phyloP scores from a whole-genome alignment of 495 filamentous ascomycete genomes.

The Pyronema omphalodes region DNA sequence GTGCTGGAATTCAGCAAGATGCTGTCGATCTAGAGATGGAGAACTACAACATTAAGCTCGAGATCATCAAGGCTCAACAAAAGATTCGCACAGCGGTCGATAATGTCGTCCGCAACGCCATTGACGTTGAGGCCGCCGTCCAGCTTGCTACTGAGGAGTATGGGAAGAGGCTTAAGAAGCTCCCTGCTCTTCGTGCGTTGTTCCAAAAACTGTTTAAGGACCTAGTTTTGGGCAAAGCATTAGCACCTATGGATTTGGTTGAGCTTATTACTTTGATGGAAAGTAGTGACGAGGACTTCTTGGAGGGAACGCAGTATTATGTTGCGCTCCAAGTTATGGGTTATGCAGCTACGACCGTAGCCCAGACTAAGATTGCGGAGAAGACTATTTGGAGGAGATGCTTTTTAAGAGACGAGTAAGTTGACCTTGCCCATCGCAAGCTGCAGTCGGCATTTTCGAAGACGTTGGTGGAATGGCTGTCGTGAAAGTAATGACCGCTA shows the following conservation, averaged over 20 bases:
- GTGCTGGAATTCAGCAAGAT: constrained; percentile 22
- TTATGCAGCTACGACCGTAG: constrained; percentile 34
- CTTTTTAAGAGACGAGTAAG: constrained; percentile 63
- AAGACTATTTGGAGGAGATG: constrained; percentile 72
- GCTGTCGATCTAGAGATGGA: constrained; percentile 24
- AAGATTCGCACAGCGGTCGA: constrained; percentile 38
- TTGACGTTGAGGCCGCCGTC: constrained; percentile 59
- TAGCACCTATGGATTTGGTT: constrained; percentile 49
- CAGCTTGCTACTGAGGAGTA: constrained; percentile 56
- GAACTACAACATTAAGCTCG: constrained; percentile 40
- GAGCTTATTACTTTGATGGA: constrained; percentile 67
- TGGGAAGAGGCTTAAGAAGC: constrained; percentile 36
- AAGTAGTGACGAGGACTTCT: constrained; percentile 23
- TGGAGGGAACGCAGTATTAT: constrained; percentile 36
- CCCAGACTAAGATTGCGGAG: constrained; percentile 37
- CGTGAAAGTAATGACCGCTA: constrained; percentile 25
- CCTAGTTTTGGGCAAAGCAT: constrained; percentile 46
- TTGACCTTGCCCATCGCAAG: constrained; percentile 36
- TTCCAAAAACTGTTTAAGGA: constrained; percentile 46
- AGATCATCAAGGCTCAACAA: constrained; percentile 55
- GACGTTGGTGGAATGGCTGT: no score
- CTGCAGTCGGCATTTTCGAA: no score
- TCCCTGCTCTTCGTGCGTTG: constrained; percentile 43
- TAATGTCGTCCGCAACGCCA: constrained; percentile 39
- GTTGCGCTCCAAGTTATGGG: constrained; percentile 50